Evolutionary conservation across 192 early-diverging fungal species (phyloP), one percentile per base, ranked within the genome.

Genomic region (Dispira simplex): DNA sequence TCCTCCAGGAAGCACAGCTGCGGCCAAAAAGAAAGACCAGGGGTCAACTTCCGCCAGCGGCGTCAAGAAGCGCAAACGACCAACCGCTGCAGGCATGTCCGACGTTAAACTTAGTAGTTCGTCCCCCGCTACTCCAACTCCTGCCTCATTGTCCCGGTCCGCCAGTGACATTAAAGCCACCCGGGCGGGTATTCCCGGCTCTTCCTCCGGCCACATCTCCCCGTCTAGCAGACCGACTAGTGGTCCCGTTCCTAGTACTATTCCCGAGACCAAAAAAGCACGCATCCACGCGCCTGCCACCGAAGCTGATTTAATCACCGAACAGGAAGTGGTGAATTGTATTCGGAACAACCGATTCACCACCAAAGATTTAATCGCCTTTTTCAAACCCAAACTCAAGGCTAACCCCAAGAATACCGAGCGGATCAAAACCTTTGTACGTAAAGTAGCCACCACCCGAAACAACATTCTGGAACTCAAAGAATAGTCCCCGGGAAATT

Each of bases 291-390:
- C 62, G 4, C 65, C 52, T n/a, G 54, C 49, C 44, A 59, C 39
- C 16, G 72, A 72, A 11, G 57, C 73, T 0, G 65, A 73, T 46
- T 62, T 85, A 14, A 85, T 89, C 46, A 86, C 82, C 20, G 83
- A 85, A 63, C 71, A 75, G 21, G 87, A 89, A 65, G 83, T 89
- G 3, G 72, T 86, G 16, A 73, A 77, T 5, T 49, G 85, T 26
- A 79, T 83, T 58, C 79, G 72, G 46, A 76, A 71, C 44, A 70
- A 74, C 16, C 77, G 76, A 57, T 68, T 81, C 71, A 82, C 80
- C 3, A 83, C 85, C 39, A 80, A 81, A 66, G 82, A 85, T 28
- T 75, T 89, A 18, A 77, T 89, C 46, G 68, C 71, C 46, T 73
- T 71, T 12, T 75, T 89, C 65, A 79, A 81, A 45, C 79, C 71